Base-by-base conservation (phyloP, 805 yeast genomes). In the Teunomyces stri region DNA sequence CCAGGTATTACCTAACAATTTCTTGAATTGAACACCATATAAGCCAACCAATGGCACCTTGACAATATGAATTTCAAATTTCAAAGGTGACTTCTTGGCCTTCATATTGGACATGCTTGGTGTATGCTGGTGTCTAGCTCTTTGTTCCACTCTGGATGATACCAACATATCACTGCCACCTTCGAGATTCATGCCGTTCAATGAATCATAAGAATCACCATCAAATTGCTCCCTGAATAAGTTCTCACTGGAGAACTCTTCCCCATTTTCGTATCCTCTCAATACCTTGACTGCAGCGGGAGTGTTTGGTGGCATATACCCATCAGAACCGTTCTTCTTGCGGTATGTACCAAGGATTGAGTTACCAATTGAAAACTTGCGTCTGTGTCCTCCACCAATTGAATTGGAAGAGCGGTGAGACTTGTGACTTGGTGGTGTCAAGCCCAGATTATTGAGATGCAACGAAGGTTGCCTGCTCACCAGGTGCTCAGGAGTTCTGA, bases 21-120 rank as follows among this genome's bases (percentile, higher is more conserved):
- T 91, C 75, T 92, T 92, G 73, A 91, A 90, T 65, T 92, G 97
- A 42, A 91, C 91, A 66, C 98, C 98, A 54, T 87, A 90, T 50
- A 92, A 74, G 4, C 95, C 89, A 46, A 91, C 87, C 54, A 91
- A 76, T 40, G 96, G 96, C 42, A 91, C 95, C 63, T 90, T 90
- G 35, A 91, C 97, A 52, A 91, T 83, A 63, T 87, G 90, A 52
- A 92, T 87, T 62, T 92, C 97, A 66, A 91, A 91, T 59, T 86
- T 83, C 59, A 92, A 75, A 15, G 96, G 96, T 11, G 74, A 65
- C 48, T 62, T 65, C 43, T 51, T 51, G 12, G 55, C 37, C 25
- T 44, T 49, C 21, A 44, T 28, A 25, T 53, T 51, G 4, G 61
- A 50, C 15, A 56, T 58, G 35, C 66, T 62, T 21, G 65, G 61